phyloP scores from a whole-genome alignment of 2,329 filamentous ascomycete genomes.

The Fusarium sp. region DNA sequence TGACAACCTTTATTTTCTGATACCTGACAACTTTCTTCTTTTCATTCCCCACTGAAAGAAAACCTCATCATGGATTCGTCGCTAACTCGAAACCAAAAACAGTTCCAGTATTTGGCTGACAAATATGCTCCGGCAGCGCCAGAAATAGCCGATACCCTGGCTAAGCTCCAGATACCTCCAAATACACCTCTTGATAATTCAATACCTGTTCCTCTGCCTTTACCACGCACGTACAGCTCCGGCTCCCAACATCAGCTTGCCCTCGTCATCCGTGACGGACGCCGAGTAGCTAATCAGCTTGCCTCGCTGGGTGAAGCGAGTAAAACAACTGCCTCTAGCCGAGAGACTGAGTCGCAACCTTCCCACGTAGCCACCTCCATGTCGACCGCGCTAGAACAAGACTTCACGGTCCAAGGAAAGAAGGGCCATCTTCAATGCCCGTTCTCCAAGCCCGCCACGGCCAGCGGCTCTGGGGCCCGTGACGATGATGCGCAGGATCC shows the following conservation, averaged over 20 bases:
- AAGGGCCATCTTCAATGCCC: slow-evolving; percentile 85
- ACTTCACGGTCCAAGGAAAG: slow-evolving; percentile 88
- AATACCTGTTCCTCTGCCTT: slow-evolving; percentile 66
- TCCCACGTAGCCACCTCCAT: slow-evolving; percentile 65
- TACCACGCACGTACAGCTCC: slow-evolving; percentile 61
- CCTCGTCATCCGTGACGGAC: slow-evolving; percentile 72
- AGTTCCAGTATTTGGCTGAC: slow-evolving; percentile 75
- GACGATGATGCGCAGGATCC: slow-evolving; percentile 51
- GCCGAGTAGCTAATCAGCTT: slow-evolving; percentile 67
- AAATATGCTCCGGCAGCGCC: slow-evolving; percentile 74
- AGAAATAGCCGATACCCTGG: slow-evolving; percentile 74
- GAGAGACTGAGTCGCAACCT: slow-evolving; percentile 60
- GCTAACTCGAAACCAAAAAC: slow-evolving; percentile 43
- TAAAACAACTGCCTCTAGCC: slow-evolving; percentile 64
- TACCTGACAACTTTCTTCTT: slow-evolving; percentile 39
- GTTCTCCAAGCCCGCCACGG: slow-evolving; percentile 67
- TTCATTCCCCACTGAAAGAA: background rate
- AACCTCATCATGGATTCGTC: slow-evolving; percentile 29
- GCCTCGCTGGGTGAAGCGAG: slow-evolving; percentile 62
- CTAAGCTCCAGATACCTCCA: slow-evolving; percentile 74
- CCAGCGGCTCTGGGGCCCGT: slow-evolving; percentile 45
- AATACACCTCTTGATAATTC: slow-evolving; percentile 61
- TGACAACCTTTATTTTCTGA: slow-evolving; percentile 65
- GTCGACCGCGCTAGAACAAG: slow-evolving; percentile 80
- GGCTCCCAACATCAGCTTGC: slow-evolving; percentile 66